Conservation (phyloP, 257 asterid species). For the Solanum ossicruentum region DNA sequence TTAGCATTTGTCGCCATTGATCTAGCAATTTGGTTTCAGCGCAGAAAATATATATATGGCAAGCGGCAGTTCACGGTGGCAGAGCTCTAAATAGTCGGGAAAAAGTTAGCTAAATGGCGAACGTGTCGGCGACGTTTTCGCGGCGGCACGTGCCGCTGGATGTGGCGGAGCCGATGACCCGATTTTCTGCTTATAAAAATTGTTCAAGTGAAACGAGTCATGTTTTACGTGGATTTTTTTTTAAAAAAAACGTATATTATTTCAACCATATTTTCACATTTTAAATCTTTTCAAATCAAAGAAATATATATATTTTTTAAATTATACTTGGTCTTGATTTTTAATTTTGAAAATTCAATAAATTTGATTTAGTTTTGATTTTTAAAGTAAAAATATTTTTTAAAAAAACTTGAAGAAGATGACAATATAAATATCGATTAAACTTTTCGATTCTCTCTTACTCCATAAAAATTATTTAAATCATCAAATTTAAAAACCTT, state of each 20-base stretch:
- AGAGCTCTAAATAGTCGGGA: neutral
- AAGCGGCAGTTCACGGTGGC: neutral
- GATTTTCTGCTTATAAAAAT: neutral
- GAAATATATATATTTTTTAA: too few relatives aligned
- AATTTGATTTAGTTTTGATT: too few relatives aligned
- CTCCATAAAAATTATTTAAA: too few relatives aligned
- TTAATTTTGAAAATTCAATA: too few relatives aligned
- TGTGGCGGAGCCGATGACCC: neutral
- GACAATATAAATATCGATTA: too few relatives aligned
- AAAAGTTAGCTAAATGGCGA: neutral
- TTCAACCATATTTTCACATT: neutral
- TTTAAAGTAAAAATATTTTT: too few relatives aligned
- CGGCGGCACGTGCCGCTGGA: neutral
- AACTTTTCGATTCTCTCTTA: too few relatives aligned
- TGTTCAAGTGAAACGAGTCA: neutral
- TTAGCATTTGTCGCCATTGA: constrained; percentile 26
- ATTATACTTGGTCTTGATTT: too few relatives aligned
- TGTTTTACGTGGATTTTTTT: neutral
- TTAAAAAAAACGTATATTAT: neutral
- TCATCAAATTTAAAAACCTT: too few relatives aligned
- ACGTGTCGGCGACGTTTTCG: neutral
- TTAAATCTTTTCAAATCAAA: too few relatives aligned
- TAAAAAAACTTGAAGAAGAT: too few relatives aligned
- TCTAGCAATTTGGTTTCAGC: neutral
- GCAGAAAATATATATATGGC: neutral